Percentiles rank a stretch among this genome's conserved stretches.
These are phyloP conservation scores for Auriscalpium microsporum DNA, from an alignment of 768 basidiomycete genomes.

Conservation along the genomic window DNA sequence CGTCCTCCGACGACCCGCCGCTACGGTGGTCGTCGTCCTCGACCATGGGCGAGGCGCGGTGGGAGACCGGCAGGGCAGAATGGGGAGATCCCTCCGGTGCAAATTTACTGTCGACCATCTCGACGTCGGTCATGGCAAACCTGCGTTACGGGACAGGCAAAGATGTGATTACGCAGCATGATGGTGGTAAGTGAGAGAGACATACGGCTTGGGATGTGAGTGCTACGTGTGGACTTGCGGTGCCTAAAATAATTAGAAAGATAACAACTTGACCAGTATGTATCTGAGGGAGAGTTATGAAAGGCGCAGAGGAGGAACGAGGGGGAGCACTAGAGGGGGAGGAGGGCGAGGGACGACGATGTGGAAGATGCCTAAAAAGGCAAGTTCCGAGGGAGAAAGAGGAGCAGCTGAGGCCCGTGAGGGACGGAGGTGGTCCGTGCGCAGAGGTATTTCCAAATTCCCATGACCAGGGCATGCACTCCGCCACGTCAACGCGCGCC, in stretches of 20 bases:
- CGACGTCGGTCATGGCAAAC: no score
- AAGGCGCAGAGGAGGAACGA: neutral
- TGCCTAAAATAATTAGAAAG: neutral
- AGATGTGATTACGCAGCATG: no score
- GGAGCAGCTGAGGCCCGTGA: neutral
- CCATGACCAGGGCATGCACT: no score
- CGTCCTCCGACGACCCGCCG: no score
- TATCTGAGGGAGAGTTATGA: neutral
- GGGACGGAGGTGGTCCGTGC: conserved; percentile 13
- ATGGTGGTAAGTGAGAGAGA: no score
- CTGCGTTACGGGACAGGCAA: no score
- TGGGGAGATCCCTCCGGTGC: no score
- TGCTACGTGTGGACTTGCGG: no score
- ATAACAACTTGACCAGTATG: neutral
- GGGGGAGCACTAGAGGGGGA: conserved; percentile 2
- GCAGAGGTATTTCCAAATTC: neutral
- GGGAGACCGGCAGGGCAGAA: neutral
- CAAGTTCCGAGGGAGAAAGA: conserved; percentile 21
- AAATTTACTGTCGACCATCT: no score
- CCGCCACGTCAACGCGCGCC: no score
- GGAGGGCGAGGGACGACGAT: conserved; percentile 3
- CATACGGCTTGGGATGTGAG: no score
- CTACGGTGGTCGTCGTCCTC: conserved; percentile 1
- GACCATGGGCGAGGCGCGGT: conserved; percentile 8
- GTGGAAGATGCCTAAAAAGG: conserved; percentile 24